These are phyloP conservation scores for Solanum habrochaites DNA, from an alignment of 257 asterid species.

Conservation along the genomic window DNA sequence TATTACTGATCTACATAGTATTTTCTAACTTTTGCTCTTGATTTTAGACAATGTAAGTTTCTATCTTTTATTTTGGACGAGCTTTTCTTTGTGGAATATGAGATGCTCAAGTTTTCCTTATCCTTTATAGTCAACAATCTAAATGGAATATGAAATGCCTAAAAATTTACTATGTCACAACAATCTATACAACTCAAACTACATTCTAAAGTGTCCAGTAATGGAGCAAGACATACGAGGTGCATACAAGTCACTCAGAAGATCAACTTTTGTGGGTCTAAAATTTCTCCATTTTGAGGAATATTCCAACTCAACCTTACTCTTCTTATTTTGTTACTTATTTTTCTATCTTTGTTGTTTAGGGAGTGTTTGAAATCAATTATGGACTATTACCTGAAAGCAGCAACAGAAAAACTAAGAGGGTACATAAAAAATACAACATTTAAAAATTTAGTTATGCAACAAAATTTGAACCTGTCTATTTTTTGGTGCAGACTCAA, in stretches of 20 bases:
- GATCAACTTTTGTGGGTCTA: constrained; percentile 48
- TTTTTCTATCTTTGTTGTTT: neutral
- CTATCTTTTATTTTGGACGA: neutral
- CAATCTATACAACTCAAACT: constrained; percentile 60
- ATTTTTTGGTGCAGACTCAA: constrained; percentile 37
- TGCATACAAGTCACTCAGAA: constrained; percentile 62
- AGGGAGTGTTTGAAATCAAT: constrained; percentile 14
- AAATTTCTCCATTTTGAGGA: neutral
- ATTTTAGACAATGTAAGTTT: neutral
- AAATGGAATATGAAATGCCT: constrained; percentile 69
- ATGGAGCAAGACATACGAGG: constrained; percentile 75
- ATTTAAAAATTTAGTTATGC: constrained; percentile 57
- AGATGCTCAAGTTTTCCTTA: neutral
- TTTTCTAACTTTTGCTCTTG: neutral
- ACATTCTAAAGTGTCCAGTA: constrained; percentile 46
- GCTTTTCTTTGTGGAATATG: neutral
- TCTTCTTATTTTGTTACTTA: neutral
- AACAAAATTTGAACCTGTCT: constrained; percentile 50
- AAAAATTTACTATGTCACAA: constrained; percentile 54
- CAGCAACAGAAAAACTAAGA: constrained; percentile 52
- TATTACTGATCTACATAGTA: neutral
- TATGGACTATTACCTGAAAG: constrained; percentile 40
- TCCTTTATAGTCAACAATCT: neutral
- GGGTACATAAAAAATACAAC: constrained; percentile 9
- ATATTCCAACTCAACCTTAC: neutral